Evolutionary conservation across 1,284 basidiomycete genomes (phyloP).

Genomic region (Malassezia arunalokei): DNA sequence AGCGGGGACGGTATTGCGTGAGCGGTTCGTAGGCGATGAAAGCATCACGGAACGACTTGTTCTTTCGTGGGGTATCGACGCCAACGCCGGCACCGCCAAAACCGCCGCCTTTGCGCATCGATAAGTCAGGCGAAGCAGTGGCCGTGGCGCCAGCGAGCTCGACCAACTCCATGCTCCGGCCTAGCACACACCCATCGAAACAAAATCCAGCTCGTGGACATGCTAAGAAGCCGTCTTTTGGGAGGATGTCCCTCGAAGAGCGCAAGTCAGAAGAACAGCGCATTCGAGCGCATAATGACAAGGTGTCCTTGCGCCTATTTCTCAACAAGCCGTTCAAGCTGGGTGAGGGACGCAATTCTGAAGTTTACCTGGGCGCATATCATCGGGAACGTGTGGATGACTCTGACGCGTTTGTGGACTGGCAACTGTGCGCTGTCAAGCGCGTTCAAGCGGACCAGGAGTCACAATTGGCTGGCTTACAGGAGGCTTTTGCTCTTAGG

Average conservation of each 20-base stretch:
- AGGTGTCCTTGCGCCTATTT: slow-evolving; percentile 34
- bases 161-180: not conserved
- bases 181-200: not conserved
- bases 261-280: slow-evolving; percentile 25
- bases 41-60: slow-evolving; percentile 3
- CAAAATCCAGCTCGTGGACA: not conserved
- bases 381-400: slow-evolving; percentile 8
- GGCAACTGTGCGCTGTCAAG: slow-evolving; percentile 42
- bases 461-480: slow-evolving; percentile 36
- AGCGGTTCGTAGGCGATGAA: not conserved
- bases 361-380: slow-evolving; percentile 33
- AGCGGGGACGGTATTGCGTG: not conserved
- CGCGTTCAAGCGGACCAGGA: slow-evolving; percentile 39
- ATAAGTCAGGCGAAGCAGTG: not conserved
- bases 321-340: slow-evolving; percentile 31
- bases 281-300: slow-evolving; percentile 24
- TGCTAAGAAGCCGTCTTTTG: slow-evolving; percentile 26
- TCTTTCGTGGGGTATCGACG: not conserved
- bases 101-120: not conserved
- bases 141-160: not conserved
- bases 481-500: slow-evolving; percentile 41
- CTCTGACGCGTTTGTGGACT: slow-evolving; percentile 11
- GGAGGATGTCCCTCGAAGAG: slow-evolving; percentile 32
- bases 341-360: slow-evolving; percentile 39
- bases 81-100: slow-evolving; percentile 1